These are phyloP conservation scores for Biscutella auriculata DNA, from an alignment of 441 rosid species.

Conservation along the genomic window DNA sequence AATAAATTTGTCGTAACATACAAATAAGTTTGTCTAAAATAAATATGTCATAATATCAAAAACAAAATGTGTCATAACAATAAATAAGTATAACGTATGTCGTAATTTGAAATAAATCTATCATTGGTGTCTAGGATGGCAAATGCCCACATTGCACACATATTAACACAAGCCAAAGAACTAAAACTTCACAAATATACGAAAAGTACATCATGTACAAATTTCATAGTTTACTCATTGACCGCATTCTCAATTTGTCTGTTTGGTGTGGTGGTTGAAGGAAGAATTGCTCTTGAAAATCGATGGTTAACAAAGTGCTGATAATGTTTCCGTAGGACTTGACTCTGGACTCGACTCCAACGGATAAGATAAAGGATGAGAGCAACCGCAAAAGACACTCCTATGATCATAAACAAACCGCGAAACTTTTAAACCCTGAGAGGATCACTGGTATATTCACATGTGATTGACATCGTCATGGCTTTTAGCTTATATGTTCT, in stretches of 20 bases:
- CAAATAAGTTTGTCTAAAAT: too few relatives aligned
- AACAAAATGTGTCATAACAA: too few relatives aligned
- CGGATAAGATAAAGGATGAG: background rate
- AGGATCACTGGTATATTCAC: constrained; percentile 1
- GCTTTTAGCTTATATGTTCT: constrained; percentile 11
- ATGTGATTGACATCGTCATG: background rate
- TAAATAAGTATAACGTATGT: too few relatives aligned
- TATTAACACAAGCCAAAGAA: too few relatives aligned
- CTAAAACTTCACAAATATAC: too few relatives aligned
- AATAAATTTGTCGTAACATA: too few relatives aligned
- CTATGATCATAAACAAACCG: constrained; percentile 26
- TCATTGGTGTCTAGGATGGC: too few relatives aligned
- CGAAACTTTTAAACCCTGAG: constrained; percentile 15
- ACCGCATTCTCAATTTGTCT: background rate
- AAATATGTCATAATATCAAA: too few relatives aligned
- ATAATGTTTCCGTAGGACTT: background rate
- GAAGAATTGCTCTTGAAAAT: background rate
- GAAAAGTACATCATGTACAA: too few relatives aligned
- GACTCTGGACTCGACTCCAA: background rate
- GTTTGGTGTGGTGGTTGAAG: background rate
- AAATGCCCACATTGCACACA: too few relatives aligned
- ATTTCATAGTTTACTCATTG: background rate
- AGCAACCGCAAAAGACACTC: constrained; percentile 15
- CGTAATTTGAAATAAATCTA: too few relatives aligned
- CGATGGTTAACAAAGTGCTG: background rate